Evolutionary conservation across 2,329 filamentous ascomycete species (phyloP).

Genomic region (Diaporthe nobilis): DNA sequence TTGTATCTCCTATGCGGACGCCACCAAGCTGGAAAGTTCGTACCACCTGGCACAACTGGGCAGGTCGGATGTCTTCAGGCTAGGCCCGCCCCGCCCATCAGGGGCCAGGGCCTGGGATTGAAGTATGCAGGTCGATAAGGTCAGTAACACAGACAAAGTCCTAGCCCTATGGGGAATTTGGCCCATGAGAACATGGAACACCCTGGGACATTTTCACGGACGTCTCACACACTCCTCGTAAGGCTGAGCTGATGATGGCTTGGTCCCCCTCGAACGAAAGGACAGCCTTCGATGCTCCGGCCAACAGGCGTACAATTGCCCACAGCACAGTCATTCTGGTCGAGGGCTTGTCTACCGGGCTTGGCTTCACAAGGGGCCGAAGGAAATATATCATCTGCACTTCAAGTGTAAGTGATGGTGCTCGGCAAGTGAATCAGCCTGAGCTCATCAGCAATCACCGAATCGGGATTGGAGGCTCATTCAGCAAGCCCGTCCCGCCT

Average conservation of each 20-base stretch:
- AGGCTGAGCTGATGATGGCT: constrained; percentile 20
- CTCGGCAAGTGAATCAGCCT: constrained; percentile 34
- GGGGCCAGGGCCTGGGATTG: not conserved
- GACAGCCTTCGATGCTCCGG: not conserved
- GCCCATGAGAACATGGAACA: not conserved
- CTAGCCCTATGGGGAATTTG: constrained; percentile 30
- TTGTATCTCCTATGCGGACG: constrained; percentile 29
- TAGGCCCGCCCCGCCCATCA: constrained; percentile 24
- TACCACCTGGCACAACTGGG: constrained; percentile 35
- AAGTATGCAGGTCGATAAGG: constrained; percentile 12
- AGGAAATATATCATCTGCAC: constrained; percentile 28
- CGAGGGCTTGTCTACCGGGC: constrained; percentile 13
- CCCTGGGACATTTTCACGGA: constrained; percentile 8
- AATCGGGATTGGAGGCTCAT: not conserved
- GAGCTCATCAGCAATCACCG: constrained; percentile 17
- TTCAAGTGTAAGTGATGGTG: not conserved
- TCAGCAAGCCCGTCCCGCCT: not conserved
- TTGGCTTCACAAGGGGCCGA: constrained; percentile 1
- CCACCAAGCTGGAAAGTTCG: constrained; percentile 18
- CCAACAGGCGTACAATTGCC: not conserved
- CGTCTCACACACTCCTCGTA: constrained; percentile 18
- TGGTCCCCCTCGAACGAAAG: not conserved
- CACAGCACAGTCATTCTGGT: not conserved
- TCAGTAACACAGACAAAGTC: constrained; percentile 2
- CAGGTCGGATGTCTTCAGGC: constrained; percentile 27